These are phyloP conservation scores for Didymella segeticola DNA, from an alignment of 2,329 filamentous ascomycete species.

Conservation along the genomic window DNA sequence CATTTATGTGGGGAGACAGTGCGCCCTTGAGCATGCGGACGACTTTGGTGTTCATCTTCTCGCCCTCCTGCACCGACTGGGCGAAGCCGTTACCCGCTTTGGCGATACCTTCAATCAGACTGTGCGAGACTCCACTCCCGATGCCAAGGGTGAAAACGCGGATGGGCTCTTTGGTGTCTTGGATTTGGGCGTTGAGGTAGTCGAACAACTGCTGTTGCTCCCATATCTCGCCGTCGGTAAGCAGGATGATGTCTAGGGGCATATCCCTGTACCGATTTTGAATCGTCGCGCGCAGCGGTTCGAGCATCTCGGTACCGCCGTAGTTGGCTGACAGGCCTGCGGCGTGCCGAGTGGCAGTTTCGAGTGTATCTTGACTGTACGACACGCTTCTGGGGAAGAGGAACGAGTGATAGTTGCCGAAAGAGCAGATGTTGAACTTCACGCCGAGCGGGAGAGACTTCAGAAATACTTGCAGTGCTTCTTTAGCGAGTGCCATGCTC, in stretches of 20 bases:
- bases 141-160: conserved; percentile 66
- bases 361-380: conserved; percentile 55
- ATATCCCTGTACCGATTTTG: conserved; percentile 54
- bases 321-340: conserved; percentile 54
- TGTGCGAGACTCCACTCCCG: conserved; percentile 61
- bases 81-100: conserved; percentile 64
- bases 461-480: conserved; percentile 68
- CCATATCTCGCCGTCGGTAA: conserved; percentile 65
- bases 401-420: conserved; percentile 59
- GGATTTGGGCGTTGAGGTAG: conserved; percentile 55
- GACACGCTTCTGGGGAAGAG: conserved; percentile 57
- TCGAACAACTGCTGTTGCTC: conserved; percentile 56
- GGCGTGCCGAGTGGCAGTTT: conserved; percentile 54
- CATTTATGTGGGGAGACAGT: conserved; percentile 68
- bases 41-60: conserved; percentile 72
- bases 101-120: conserved; percentile 66
- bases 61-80: conserved; percentile 67
- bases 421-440: conserved; percentile 75
- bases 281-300: conserved; percentile 57
- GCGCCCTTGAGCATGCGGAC: conserved; percentile 77
- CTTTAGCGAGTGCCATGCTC: conserved; percentile 61
- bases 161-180: conserved; percentile 52
- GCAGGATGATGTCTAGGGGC: conserved; percentile 60
- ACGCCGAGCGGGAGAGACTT: conserved; percentile 69
- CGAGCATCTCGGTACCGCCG: conserved; percentile 62